Evolutionary conservation across 352 stramenopile species (phyloP).

Genomic region (Globisporangium carolinianum): DNA sequence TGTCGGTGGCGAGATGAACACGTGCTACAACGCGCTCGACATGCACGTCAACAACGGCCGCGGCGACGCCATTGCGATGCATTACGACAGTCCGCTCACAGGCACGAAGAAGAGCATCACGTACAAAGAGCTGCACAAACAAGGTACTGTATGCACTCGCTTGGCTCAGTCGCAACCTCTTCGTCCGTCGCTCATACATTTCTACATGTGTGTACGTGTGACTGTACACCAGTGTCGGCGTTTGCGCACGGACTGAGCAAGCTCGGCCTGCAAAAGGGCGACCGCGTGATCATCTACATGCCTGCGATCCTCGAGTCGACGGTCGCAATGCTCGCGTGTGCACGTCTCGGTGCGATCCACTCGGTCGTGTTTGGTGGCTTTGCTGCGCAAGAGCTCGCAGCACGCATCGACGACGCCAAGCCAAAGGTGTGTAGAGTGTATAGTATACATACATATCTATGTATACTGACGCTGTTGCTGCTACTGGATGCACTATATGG

Average conservation of each 20-base stretch:
- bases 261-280: slow-evolving; percentile 84
- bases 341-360: slow-evolving; percentile 93
- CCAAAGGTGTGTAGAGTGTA: slow-evolving; percentile 33
- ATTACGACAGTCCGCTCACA: slow-evolving; percentile 58
- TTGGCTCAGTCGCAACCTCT: background rate
- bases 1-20: slow-evolving; percentile 55
- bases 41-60: slow-evolving; percentile 45
- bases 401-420: slow-evolving; percentile 73
- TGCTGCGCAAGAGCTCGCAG: slow-evolving; percentile 73
- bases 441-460: too few relatives aligned
- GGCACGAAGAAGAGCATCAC: slow-evolving; percentile 43
- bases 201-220: too few relatives aligned
- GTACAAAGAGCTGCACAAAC: slow-evolving; percentile 38
- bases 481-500: background rate
- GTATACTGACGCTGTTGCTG: background rate
- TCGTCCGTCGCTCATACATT: too few relatives aligned
- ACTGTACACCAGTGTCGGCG: background rate
- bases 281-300: slow-evolving; percentile 98
- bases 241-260: slow-evolving; percentile 95
- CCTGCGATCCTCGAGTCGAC: slow-evolving; percentile 94
- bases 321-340: slow-evolving; percentile 96
- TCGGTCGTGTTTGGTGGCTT: slow-evolving; percentile 90
- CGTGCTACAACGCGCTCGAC: slow-evolving; percentile 61
- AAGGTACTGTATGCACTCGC: slow-evolving; percentile 8
- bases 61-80: slow-evolving; percentile 44